Evolutionary conservation across 805 yeast species (phyloP), one percentile per base, ranked within the genome.

Genomic region (Teunomyces panamensis): DNA sequence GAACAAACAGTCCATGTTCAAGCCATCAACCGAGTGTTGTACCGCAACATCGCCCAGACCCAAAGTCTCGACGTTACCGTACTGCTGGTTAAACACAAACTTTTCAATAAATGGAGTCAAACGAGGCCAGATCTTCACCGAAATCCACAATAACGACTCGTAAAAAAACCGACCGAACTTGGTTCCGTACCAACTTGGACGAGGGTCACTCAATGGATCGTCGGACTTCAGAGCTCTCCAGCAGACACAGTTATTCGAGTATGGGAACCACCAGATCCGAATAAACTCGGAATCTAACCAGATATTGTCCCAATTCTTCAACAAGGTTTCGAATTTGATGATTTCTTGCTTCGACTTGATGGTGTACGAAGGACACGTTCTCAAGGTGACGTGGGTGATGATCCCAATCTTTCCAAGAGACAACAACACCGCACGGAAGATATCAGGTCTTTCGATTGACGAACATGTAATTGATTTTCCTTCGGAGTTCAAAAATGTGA

Each of bases 221-320:
- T 71, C 69, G 1, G 96, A 81, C 62, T 89, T 89, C 20, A 80
- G 70, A 33, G 96, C 98, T 61, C 95, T 80, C 97, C 98, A 92
- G 43, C 90, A 72, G 29, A 90, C 83, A 72, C 96, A 88, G 60
- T 85, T 85, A 44, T 81, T 80, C 13, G 94, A 77, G 65, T 92
- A 94, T 1, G 99, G 98, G 67, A 87, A 94, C 98, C 98, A 94
- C 97, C 98, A 92, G 43, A 90, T 81, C 54, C 98, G 81, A 41
- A 90, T 85, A 60, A 83, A 92, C 68, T 92, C 99, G n/a, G 89
- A 78, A 42, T 89, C 83, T 3, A 87, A 80, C 96, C 97, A 92
- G 39, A 92, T 67, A 10, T 75, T 73, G 55, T 86, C 89, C 89
- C 96, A 89, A 50, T 81, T 74, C 10, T 73, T 69, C 56, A 92